phyloP scores from a whole-genome alignment of 2,329 filamentous ascomycete genomes.

The Aspergillus alliaceus region DNA sequence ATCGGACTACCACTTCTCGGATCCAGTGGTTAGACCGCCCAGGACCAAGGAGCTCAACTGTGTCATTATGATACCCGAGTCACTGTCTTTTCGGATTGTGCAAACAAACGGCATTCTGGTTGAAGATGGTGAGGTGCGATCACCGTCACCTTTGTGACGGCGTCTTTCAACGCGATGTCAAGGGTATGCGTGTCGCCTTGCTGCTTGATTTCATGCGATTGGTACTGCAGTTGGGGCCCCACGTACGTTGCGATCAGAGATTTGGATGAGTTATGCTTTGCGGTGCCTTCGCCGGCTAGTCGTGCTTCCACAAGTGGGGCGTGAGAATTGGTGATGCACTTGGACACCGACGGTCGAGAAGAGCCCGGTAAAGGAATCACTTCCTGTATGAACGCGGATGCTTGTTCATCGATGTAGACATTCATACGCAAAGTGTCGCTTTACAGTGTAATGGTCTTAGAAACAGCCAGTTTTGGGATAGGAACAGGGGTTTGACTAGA shows the following conservation, averaged over 20 bases:
- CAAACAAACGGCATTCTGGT: conserved; percentile 12
- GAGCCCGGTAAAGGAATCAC: not conserved
- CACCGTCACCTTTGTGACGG: conserved; percentile 14
- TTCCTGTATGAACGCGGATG: conserved; percentile 5
- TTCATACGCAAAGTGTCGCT: conserved; percentile 1
- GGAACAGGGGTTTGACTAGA: too few species aligned
- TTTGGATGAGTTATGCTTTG: conserved; percentile 26
- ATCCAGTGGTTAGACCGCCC: conserved; percentile 19
- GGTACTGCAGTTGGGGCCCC: conserved; percentile 22
- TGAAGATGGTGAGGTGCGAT: conserved; percentile 23
- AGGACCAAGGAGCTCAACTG: conserved; percentile 26
- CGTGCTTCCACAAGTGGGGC: conserved; percentile 21
- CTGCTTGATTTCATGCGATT: conserved; percentile 12
- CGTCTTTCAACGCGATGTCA: conserved; percentile 17
- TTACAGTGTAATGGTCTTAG: conserved; percentile 3
- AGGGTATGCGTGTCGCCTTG: conserved; percentile 8
- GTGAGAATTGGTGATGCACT: conserved; percentile 6
- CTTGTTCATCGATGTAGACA: conserved; percentile 6
- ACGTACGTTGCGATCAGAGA: conserved; percentile 24
- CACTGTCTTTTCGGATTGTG: conserved; percentile 21
- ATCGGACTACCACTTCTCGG: conserved; percentile 22
- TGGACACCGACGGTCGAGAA: not conserved
- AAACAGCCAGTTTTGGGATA: not conserved
- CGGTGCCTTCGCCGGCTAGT: conserved; percentile 26
- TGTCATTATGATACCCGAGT: conserved; percentile 12